Conservation (phyloP, 257 asterid species). For the Echium plantagineum region DNA sequence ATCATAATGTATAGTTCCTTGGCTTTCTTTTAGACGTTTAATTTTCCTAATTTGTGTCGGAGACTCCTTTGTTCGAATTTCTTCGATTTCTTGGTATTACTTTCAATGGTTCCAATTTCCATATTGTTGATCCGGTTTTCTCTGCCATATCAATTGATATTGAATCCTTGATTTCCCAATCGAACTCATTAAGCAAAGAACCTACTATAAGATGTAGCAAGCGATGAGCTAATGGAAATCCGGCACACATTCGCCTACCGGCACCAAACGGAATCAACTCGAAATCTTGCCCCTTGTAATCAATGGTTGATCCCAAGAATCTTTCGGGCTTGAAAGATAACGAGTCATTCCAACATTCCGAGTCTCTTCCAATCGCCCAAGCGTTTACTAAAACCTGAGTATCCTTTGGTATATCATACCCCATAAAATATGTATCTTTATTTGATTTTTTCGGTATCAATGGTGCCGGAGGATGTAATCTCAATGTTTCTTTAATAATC, state of each 20-base stretch:
- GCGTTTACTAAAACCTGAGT: background rate
- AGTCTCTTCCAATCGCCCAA: conserved; percentile 40
- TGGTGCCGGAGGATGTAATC: conserved; percentile 6
- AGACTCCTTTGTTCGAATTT: too few species aligned
- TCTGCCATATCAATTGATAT: too few species aligned
- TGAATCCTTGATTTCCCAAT: too few species aligned
- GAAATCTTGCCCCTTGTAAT: conserved; percentile 29
- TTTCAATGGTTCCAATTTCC: too few species aligned
- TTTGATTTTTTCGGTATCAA: conserved; percentile 2
- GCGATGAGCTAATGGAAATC: too few species aligned
- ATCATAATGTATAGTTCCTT: too few species aligned
- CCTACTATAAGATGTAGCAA: too few species aligned
- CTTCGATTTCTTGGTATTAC: too few species aligned
- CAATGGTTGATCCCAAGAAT: conserved; percentile 42
- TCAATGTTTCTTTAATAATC: conserved; percentile 2
- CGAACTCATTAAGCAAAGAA: too few species aligned
- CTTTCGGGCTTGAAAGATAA: conserved; percentile 61
- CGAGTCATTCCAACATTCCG: conserved; percentile 46
- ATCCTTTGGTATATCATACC: conserved; percentile 3
- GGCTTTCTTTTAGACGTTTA: too few species aligned
- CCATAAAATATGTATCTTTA: conserved; percentile 3
- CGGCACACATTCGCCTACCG: conserved; percentile 15
- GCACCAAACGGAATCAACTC: conserved; percentile 60
- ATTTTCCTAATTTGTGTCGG: too few species aligned
- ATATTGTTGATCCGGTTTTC: too few species aligned